A percentile compares a stretch with the other conserved stretches of the same genome.
These are phyloP conservation scores for Exobasidium rhododendri DNA, from an alignment of 1,284 basidiomycete species.

Conservation along the genomic window DNA sequence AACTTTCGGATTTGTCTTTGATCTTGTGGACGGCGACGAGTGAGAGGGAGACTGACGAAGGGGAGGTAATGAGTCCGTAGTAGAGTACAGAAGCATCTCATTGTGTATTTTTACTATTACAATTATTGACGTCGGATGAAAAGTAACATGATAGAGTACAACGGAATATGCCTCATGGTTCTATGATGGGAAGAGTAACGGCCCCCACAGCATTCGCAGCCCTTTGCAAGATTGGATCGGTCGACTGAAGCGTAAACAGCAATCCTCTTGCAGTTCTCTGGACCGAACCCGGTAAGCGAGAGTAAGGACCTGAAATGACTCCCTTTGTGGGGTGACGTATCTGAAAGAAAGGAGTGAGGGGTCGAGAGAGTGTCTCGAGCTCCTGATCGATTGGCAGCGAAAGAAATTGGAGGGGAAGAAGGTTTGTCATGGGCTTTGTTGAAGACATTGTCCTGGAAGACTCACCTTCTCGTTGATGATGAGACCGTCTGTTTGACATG, in stretches of 20 bases:
- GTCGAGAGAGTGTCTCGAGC: background rate
- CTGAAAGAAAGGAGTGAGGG: background rate
- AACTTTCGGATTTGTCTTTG: background rate
- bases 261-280: conserved; percentile 8
- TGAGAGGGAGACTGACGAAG: background rate
- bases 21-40: background rate
- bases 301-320: conserved; percentile 1
- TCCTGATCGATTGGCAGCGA: background rate
- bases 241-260: background rate
- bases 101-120: too few species aligned
- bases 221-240: background rate
- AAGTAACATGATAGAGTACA: too few species aligned
- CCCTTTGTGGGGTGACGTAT: conserved; percentile 1
- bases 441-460: too few species aligned
- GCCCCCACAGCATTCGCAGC: background rate
- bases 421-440: too few species aligned
- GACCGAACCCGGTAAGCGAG: background rate
- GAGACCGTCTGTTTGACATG: background rate
- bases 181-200: background rate
- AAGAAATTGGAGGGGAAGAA: background rate
- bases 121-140: too few species aligned
- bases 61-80: too few species aligned
- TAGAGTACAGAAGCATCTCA: too few species aligned
- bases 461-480: background rate
- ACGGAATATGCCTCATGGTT: background rate